These are phyloP conservation scores for Ananas comosus DNA, from an alignment of 176 grass and related monocot species.

Conservation along the genomic window DNA sequence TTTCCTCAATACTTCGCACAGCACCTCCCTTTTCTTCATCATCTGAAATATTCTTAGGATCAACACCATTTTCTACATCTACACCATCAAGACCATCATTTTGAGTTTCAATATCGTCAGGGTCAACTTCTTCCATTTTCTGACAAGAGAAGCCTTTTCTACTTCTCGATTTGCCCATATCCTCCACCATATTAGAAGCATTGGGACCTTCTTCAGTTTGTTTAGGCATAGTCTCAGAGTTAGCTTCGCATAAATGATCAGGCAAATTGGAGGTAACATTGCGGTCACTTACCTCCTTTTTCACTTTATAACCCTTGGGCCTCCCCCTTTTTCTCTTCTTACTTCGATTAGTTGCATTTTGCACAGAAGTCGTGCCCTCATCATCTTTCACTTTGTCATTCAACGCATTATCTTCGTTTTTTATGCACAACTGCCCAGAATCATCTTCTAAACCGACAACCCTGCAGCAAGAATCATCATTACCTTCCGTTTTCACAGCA, in stretches of 20 bases:
- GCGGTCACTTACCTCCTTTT: background rate
- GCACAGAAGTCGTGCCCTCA: background rate
- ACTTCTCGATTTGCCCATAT: background rate
- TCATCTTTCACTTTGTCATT: slow-evolving; percentile 2
- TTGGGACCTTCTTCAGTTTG: background rate
- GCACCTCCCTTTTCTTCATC: slow-evolving; percentile 4
- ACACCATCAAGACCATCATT: background rate
- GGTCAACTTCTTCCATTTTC: background rate
- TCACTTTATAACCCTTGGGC: background rate
- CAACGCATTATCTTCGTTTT: background rate
- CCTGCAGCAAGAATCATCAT: background rate
- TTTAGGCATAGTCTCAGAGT: background rate
- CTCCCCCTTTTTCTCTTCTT: background rate
- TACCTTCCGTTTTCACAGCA: background rate
- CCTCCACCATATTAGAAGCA: background rate
- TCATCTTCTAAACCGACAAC: background rate
- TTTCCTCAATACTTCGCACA: background rate
- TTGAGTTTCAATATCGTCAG: background rate
- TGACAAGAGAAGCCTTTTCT: background rate
- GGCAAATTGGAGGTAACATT: background rate
- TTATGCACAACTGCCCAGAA: background rate
- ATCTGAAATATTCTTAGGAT: background rate
- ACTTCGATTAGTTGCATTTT: background rate
- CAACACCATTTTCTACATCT: background rate
- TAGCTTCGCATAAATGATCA: background rate